phyloP scores from a whole-genome alignment of 192 early-diverging fungal species.

The Mortierella antarctica region DNA sequence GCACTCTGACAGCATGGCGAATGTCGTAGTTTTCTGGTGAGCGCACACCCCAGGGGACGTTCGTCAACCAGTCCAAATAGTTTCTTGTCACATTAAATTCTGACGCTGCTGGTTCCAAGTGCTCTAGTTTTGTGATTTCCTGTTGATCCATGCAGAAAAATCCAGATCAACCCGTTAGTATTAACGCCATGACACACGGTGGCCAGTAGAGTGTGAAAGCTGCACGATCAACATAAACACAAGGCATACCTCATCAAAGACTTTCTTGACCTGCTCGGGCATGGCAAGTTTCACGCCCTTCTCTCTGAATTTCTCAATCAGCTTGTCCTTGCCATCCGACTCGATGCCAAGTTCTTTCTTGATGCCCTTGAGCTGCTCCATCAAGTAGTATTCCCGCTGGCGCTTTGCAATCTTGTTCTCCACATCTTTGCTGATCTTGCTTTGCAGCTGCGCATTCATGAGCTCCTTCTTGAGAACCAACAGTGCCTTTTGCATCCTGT shows the following conservation, averaged over 20 bases:
- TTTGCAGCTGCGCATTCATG: conserved; percentile 96
- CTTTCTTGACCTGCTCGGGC: conserved; percentile 91
- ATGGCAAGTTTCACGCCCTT: conserved; percentile 86
- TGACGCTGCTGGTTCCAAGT: conserved; percentile 93
- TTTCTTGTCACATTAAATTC: conserved; percentile 99
- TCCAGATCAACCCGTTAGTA: not conserved
- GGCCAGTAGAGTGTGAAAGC: not conserved
- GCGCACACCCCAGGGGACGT: conserved; percentile 95
- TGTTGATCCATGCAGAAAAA: conserved; percentile 15
- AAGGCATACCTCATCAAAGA: conserved; percentile 86
- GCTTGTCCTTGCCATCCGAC: conserved; percentile 97
- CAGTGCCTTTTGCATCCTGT: conserved; percentile 91
- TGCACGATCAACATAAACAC: not conserved
- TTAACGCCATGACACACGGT: not conserved
- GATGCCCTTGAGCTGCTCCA: conserved; percentile 99
- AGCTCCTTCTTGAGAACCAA: conserved; percentile 97
- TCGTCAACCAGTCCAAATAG: conserved; percentile 98
- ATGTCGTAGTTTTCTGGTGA: conserved; percentile 95
- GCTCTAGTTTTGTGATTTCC: conserved; percentile 93
- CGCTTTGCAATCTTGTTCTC: conserved; percentile 97
- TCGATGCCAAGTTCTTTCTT: conserved; percentile 99
- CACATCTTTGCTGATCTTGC: conserved; percentile 97
- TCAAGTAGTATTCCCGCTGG: conserved; percentile 98
- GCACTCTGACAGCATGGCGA: conserved; percentile 81
- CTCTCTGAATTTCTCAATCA: conserved; percentile 94